Percentiles rank a stretch among this genome's conserved stretches.
Evolutionary conservation across 306 rosid genomes (phyloP).

Genomic region (Medicago lupulina): DNA sequence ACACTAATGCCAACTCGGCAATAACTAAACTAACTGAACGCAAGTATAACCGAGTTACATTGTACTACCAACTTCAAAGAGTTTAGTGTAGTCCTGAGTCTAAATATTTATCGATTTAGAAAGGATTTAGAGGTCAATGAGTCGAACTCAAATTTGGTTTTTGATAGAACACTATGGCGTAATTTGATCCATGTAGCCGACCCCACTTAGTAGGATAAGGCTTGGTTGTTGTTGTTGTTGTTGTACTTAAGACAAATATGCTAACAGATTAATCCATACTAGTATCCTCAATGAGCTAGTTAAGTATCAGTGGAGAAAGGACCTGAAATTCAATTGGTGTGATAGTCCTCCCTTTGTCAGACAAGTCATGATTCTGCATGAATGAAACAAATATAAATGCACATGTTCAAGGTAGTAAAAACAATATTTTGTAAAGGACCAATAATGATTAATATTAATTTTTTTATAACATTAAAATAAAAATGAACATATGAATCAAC

Average conservation of each 20-base stretch:
- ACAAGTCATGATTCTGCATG: slow-evolving; percentile 62
- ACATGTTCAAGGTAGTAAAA: slow-evolving; percentile 10
- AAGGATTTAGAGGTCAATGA: no score
- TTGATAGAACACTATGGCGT: no score
- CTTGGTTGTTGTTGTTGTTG: no score
- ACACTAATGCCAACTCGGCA: slow-evolving; percentile 6
- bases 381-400: slow-evolving; percentile 7
- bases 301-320: neutral
- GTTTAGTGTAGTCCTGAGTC: neutral
- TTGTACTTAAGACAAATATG: neutral
- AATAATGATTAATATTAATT: neutral
- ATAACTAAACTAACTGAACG: neutral
- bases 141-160: no score
- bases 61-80: neutral
- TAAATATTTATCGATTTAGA: neutral
- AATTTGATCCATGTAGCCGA: no score
- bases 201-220: no score
- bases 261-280: neutral
- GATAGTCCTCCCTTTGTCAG: slow-evolving; percentile 52
- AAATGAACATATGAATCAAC: neutral
- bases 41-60: slow-evolving; percentile 3
- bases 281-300: slow-evolving; percentile 23
- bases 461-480: neutral
- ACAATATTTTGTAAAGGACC: slow-evolving; percentile 3
- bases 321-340: slow-evolving; percentile 72